Conservation (phyloP, 192 early-diverging fungal species). For the Tieghemiomyces parasiticus region DNA sequence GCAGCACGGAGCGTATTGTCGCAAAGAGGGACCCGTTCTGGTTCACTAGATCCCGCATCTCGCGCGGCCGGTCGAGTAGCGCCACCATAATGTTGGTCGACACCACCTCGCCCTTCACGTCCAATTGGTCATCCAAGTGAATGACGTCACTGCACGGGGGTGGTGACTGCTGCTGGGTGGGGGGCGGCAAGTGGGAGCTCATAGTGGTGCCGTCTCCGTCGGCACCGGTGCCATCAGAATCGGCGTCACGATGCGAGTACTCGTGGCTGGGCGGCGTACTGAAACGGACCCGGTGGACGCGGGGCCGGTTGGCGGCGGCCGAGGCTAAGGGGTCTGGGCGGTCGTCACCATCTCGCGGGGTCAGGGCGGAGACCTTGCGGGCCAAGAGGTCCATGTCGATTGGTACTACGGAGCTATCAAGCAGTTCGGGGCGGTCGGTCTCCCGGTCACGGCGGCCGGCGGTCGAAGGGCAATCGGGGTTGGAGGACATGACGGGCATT, state of each 20-base stretch:
- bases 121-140: neutral
- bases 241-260: neutral
- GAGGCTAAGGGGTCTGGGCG: neutral
- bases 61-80: constrained; percentile 3
- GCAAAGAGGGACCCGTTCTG: constrained; percentile 2
- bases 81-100: constrained; percentile 7
- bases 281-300: neutral
- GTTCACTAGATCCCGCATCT: constrained; percentile 9
- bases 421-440: too few relatives aligned
- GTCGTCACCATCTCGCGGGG: neutral
- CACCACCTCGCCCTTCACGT: neutral
- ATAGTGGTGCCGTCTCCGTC: neutral
- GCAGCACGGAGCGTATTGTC: neutral
- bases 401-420: constrained; percentile 4
- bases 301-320: neutral
- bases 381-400: constrained; percentile 10
- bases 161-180: neutral
- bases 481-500: too few relatives aligned
- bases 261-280: too few relatives aligned
- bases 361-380: constrained; percentile 6
- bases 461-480: too few relatives aligned
- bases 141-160: neutral
- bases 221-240: neutral
- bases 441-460: too few relatives aligned
- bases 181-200: neutral